Percentiles rank a stretch among this genome's conserved stretches.
phyloP scores from a whole-genome alignment of 257 asterid genomes.

The Paulownia fortunei region DNA sequence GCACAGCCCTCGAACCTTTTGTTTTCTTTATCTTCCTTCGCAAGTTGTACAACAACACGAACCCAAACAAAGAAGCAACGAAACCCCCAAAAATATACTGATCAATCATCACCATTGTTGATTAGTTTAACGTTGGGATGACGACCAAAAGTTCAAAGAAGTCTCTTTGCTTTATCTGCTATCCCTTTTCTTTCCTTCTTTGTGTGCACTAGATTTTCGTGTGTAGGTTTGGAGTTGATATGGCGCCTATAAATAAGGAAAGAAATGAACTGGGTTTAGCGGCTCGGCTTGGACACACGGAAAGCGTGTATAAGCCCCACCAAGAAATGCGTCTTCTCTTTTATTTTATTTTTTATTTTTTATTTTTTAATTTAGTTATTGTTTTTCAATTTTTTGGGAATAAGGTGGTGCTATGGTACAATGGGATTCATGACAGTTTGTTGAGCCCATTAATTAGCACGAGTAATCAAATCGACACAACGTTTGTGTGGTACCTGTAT shows the following conservation, averaged over 20 bases:
- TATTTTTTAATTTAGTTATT: no score
- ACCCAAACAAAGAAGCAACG: slow-evolving; percentile 54
- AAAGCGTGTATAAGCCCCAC: slow-evolving; percentile 21
- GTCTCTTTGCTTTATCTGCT: background rate
- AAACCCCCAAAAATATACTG: slow-evolving; percentile 56
- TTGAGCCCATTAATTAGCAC: slow-evolving; percentile 11
- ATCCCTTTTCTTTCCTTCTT: background rate
- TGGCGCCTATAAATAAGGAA: slow-evolving; percentile 30
- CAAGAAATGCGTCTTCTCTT: no score
- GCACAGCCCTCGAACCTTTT: slow-evolving; percentile 36
- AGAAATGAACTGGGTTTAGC: background rate
- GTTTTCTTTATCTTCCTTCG: slow-evolving; percentile 42
- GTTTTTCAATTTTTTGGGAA: background rate
- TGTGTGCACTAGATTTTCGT: slow-evolving; percentile 26
- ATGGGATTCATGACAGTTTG: background rate
- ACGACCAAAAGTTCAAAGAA: slow-evolving; percentile 20
- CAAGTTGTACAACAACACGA: slow-evolving; percentile 48
- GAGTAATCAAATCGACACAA: background rate
- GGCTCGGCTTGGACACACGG: slow-evolving; percentile 19
- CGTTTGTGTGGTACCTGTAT: background rate
- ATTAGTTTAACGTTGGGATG: background rate
- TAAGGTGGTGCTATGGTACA: background rate
- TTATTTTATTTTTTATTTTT: background rate
- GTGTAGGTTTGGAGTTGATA: slow-evolving; percentile 23
- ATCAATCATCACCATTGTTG: slow-evolving; percentile 53